Evolutionary conservation across 805 yeast species (phyloP).

Genomic region (Jamesozyma gamospora): DNA sequence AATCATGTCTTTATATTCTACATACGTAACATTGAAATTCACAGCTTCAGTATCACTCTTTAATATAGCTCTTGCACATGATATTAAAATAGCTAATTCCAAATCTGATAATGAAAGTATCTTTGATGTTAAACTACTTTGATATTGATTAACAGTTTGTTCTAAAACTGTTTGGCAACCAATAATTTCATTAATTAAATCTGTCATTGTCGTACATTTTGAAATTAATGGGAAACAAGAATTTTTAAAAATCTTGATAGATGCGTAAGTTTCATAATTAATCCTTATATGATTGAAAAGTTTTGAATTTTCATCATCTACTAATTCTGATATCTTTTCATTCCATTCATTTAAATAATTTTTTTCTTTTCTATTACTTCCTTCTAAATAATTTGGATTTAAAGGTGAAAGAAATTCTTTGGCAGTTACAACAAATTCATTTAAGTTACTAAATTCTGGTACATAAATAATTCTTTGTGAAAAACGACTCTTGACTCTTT

Average conservation of each 20-base stretch:
- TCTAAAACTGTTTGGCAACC: slow-evolving; percentile 13
- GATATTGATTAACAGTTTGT: slow-evolving; percentile 23
- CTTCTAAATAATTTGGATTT: neutral
- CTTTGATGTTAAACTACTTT: slow-evolving; percentile 17
- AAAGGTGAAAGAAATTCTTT: slow-evolving; percentile 20
- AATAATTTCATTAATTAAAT: slow-evolving; percentile 18
- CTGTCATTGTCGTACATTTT: slow-evolving; percentile 20
- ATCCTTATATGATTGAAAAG: slow-evolving; percentile 32
- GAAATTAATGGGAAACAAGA: slow-evolving; percentile 36
- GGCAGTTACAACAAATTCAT: slow-evolving; percentile 43
- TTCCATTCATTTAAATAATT: slow-evolving; percentile 35
- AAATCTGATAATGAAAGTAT: slow-evolving; percentile 48
- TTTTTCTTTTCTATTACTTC: neutral
- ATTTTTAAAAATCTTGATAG: slow-evolving; percentile 42
- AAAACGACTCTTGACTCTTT: slow-evolving; percentile 83
- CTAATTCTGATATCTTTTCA: slow-evolving; percentile 22
- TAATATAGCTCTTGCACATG: slow-evolving; percentile 62
- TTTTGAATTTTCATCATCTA: slow-evolving; percentile 24
- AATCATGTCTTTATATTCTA: slow-evolving; percentile 58
- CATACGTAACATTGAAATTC: slow-evolving; percentile 67
- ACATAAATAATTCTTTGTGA: slow-evolving; percentile 65
- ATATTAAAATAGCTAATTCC: slow-evolving; percentile 60
- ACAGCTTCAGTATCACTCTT: slow-evolving; percentile 48
- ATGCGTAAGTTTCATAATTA: slow-evolving; percentile 51
- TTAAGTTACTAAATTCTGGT: slow-evolving; percentile 39